Conservation (phyloP, 352 stramenopile species). For the Globisporangium orthogonon region DNA sequence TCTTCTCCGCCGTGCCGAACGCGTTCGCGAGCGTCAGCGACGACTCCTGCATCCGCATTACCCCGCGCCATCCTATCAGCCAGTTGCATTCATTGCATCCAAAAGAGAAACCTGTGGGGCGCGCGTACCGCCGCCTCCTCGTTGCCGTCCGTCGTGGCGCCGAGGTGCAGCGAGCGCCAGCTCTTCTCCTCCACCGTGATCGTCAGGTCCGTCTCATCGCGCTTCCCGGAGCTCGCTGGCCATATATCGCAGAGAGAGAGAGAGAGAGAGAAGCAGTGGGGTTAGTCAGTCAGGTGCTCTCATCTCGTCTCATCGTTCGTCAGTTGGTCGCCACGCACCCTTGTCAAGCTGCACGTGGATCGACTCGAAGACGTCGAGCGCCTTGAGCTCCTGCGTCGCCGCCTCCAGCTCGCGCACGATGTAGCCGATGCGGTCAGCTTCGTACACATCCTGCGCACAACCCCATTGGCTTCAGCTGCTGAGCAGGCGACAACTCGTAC, state of each 20-base stretch:
- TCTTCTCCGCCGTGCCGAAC: constrained; percentile 78
- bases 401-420: constrained; percentile 50
- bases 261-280: too few relatives aligned
- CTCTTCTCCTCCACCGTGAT: constrained; percentile 87
- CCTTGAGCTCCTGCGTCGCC: constrained; percentile 62
- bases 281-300: not conserved
- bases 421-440: constrained; percentile 58
- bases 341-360: constrained; percentile 79
- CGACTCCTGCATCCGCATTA: constrained; percentile 40
- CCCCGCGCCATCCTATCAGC: not conserved
- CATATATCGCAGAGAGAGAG: not conserved
- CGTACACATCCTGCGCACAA: constrained; percentile 38
- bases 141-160: constrained; percentile 79
- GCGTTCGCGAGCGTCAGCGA: constrained; percentile 81
- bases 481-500: too few relatives aligned
- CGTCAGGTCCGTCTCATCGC: constrained; percentile 78
- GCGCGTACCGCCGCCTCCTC: constrained; percentile 66
- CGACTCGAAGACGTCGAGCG: constrained; percentile 81
- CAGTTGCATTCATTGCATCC: too few relatives aligned
- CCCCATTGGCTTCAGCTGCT: too few relatives aligned
- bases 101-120: not conserved
- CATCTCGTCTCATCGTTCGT: not conserved
- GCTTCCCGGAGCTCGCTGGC: constrained; percentile 56
- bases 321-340: constrained; percentile 16
- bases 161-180: constrained; percentile 81